phyloP scores from a whole-genome alignment of 352 stramenopile species.

The Globisporangium middletonii region DNA sequence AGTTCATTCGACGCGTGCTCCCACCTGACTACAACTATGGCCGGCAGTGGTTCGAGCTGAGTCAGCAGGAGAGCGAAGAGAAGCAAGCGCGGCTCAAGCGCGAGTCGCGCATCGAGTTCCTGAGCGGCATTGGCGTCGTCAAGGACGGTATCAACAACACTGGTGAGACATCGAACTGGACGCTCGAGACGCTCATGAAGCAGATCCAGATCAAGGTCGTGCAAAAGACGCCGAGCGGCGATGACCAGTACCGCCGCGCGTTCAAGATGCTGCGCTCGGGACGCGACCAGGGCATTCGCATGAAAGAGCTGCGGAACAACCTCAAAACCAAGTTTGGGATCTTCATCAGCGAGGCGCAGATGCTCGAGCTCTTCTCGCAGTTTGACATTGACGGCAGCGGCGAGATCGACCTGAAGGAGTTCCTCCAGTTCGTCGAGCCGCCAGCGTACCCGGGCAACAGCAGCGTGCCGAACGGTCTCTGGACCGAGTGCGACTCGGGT shows the following conservation, averaged over 20 bases:
- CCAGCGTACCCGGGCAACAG: slow-evolving; percentile 54
- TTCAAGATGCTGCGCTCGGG: slow-evolving; percentile 78
- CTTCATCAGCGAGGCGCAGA: slow-evolving; percentile 67
- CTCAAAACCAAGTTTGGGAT: slow-evolving; percentile 78
- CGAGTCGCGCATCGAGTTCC: slow-evolving; percentile 62
- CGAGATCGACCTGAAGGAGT: slow-evolving; percentile 71
- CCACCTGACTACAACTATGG: slow-evolving; percentile 74
- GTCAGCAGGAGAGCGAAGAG: slow-evolving; percentile 65
- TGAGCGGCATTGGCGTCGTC: slow-evolving; percentile 26
- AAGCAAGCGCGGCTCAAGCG: slow-evolving; percentile 40
- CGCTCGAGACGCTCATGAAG: slow-evolving; percentile 52
- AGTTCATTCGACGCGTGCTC: slow-evolving; percentile 77
- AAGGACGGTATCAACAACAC: slow-evolving; percentile 33
- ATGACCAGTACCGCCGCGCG: slow-evolving; percentile 71
- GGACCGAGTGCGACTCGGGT: slow-evolving; percentile 33
- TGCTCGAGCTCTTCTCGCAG: slow-evolving; percentile 53
- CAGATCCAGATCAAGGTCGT: slow-evolving; percentile 78
- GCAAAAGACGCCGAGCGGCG: slow-evolving; percentile 66
- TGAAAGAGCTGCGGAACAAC: slow-evolving; percentile 69
- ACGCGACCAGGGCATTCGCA: slow-evolving; percentile 56
- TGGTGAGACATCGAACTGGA: slow-evolving; percentile 52
- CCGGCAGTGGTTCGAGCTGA: slow-evolving; percentile 68
- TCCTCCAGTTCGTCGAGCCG: slow-evolving; percentile 66
- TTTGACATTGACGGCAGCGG: slow-evolving; percentile 62
- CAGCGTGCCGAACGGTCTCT: slow-evolving; percentile 47